A percentile compares a stretch with the other conserved stretches of the same genome.
phyloP scores from a whole-genome alignment of 1,139 yeast genomes.

The Lodderomyces oxycetoniae region DNA sequence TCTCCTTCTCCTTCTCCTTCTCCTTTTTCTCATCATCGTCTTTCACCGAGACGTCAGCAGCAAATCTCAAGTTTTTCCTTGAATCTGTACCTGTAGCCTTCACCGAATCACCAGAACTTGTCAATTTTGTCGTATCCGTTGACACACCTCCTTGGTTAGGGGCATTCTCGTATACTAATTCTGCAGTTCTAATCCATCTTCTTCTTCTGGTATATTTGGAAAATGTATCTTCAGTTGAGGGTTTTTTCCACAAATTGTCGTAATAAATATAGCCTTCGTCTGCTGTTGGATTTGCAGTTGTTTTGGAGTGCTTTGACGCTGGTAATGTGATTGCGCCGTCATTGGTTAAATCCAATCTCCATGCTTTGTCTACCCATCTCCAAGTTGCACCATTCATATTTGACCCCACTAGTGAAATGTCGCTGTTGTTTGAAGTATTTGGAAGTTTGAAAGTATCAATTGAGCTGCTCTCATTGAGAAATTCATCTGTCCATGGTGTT shows the following conservation, averaged over 20 bases:
- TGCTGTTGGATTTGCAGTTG: slow-evolving; percentile 70
- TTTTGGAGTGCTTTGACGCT: slow-evolving; percentile 55
- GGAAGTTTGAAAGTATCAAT: slow-evolving; percentile 72
- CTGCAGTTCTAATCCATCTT: slow-evolving; percentile 95
- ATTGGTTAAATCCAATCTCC: slow-evolving; percentile 86
- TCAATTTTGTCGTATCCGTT: slow-evolving; percentile 15
- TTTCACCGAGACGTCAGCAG: slow-evolving; percentile 20
- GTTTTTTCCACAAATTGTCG: slow-evolving; percentile 93
- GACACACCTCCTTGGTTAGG: slow-evolving; percentile 8
- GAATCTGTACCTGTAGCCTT: slow-evolving; percentile 11
- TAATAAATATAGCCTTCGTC: slow-evolving; percentile 87
- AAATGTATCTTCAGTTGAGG: slow-evolving; percentile 82
- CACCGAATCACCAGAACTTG: slow-evolving; percentile 7
- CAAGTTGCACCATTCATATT: slow-evolving; percentile 59
- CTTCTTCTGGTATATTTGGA: slow-evolving; percentile 90
- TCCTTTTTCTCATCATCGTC: slow-evolving; percentile 8
- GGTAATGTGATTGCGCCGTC: slow-evolving; percentile 79
- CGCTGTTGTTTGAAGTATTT: slow-evolving; percentile 42
- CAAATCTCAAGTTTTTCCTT: slow-evolving; percentile 31
- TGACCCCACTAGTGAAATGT: slow-evolving; percentile 20
- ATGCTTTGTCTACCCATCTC: slow-evolving; percentile 92
- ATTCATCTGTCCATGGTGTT: slow-evolving; percentile 96
- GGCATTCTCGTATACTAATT: slow-evolving; percentile 48
- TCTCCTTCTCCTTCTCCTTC: background rate
- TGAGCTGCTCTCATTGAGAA: slow-evolving; percentile 76